Conservation (phyloP, 2,329 filamentous ascomycete genomes). For the Sphaerulina populicola region DNA sequence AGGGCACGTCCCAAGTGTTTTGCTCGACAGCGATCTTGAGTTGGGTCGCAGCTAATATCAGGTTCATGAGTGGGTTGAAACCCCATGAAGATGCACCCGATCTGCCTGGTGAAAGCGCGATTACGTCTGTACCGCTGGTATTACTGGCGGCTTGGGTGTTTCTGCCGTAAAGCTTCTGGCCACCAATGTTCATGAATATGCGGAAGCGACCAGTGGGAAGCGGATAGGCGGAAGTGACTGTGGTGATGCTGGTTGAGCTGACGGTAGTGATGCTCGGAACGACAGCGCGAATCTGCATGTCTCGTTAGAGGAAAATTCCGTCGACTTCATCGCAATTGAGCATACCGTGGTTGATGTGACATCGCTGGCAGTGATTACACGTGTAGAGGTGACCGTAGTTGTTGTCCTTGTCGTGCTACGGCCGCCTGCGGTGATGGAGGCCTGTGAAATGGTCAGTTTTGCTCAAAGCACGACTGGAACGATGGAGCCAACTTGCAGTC, state of each 20-base stretch:
- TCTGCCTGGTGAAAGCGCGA: conserved; percentile 1
- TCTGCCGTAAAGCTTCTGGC: conserved; percentile 6
- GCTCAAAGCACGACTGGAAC: neutral
- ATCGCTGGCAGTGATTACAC: neutral
- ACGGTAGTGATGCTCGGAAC: conserved; percentile 1
- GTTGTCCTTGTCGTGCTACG: conserved; percentile 4
- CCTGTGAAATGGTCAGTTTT: neutral
- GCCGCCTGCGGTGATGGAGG: neutral
- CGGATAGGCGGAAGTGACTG: conserved; percentile 3
- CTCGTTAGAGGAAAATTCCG: neutral
- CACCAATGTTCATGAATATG: neutral
- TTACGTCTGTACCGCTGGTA: conserved; percentile 5
- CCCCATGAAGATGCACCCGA: neutral
- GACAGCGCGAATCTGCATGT: neutral
- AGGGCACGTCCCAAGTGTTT: conserved; percentile 1
- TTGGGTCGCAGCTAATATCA: conserved; percentile 4
- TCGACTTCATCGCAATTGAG: neutral
- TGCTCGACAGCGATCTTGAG: conserved; percentile 7
- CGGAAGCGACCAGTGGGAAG: conserved; percentile 4
- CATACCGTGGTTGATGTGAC: conserved; percentile 3
- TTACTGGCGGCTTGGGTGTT: conserved; percentile 3
- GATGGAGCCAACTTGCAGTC: neutral
- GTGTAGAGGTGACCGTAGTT: conserved; percentile 1
- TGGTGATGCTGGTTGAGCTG: neutral
- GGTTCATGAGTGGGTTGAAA: conserved; percentile 2